Evolutionary conservation across 1,284 basidiomycete species (phyloP), one percentile per base, ranked within the genome.

Genomic region (Melampsora medusae): DNA sequence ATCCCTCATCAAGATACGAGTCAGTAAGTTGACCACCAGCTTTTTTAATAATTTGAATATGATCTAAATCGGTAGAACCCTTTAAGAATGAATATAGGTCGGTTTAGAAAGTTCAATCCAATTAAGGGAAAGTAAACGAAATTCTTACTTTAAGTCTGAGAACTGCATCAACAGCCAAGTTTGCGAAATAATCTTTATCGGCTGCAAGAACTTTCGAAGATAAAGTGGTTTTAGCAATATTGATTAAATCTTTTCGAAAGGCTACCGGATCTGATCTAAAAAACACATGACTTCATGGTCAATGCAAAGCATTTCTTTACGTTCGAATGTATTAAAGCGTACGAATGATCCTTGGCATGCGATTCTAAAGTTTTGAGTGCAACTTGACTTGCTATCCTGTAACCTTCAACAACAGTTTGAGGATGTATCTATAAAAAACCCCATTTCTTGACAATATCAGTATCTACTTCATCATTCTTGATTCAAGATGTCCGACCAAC

Each of bases 31-130:
- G 99, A 77, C 97, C 97, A 77, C 97, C 97, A 49, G 93, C 92
- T 85, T 98, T 98, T 87, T 99, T 99, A 86, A 99, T 99, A 84
- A 99, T 92, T 85, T 99, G 97, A 79, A 99, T 98, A 83, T 99
- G 95, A 81, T 99, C 97, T 33, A 99, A 86, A 85, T 99, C 92
- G 74, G 93, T 96, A 49, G 93, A 96, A 35, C 94, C 94, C 90
- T 92, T 79, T 16, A 61, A 28, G 31, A 25, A 17, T 64, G 49
- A 38, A 48, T 16, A 14, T 16, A 28, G 31, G 25, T 31, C n/a
- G n/a, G n/a, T n/a, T n/a, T n/a, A n/a, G n/a, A 33, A 35, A 10
- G 33, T 14, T 48, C 35, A 33, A 38, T 38, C 6, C 33, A 35
- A 4, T 35, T 7, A 35, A 35, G 33, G 7, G 33, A 35, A 35